These are phyloP conservation scores for Cladosporium sphaerospermum DNA, from an alignment of 2,329 filamentous ascomycete species.

Conservation along the genomic window DNA sequence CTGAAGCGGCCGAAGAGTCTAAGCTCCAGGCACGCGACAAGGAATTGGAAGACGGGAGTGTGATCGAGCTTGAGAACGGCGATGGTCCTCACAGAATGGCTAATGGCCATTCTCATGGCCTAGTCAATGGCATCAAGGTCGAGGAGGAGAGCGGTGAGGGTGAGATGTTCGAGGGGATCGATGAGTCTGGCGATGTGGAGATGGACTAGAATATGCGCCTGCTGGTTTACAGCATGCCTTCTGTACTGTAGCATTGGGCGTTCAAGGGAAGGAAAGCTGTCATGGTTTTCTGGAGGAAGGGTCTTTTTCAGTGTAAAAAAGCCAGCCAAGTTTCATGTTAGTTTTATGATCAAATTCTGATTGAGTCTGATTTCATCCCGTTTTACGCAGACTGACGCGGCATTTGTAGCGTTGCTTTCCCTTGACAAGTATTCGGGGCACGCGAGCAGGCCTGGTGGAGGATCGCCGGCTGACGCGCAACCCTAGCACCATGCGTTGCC, in stretches of 20 bases:
- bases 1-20: conserved; percentile 27
- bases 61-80: conserved; percentile 8
- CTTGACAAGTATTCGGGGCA: no score
- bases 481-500: no score
- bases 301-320: neutral
- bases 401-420: no score
- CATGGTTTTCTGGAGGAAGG: neutral
- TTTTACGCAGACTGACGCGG: no score
- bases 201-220: conserved; percentile 7
- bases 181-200: conserved; percentile 18
- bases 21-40: conserved; percentile 18
- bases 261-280: neutral
- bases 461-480: no score
- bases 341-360: no score
- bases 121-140: conserved; percentile 7
- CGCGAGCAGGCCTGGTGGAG: no score
- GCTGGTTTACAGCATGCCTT: neutral
- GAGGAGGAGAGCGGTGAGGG: conserved; percentile 14
- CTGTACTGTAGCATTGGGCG: conserved; percentile 10
- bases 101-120: conserved; percentile 8
- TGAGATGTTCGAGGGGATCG: conserved; percentile 7
- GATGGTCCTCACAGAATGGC: conserved; percentile 11
- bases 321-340: no score
- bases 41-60: conserved; percentile 9
- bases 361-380: no score